Percentiles rank a stretch among this genome's conserved stretches.
phyloP scores from a whole-genome alignment of 1,284 basidiomycete genomes.

The Stygiomarasmius scandens region DNA sequence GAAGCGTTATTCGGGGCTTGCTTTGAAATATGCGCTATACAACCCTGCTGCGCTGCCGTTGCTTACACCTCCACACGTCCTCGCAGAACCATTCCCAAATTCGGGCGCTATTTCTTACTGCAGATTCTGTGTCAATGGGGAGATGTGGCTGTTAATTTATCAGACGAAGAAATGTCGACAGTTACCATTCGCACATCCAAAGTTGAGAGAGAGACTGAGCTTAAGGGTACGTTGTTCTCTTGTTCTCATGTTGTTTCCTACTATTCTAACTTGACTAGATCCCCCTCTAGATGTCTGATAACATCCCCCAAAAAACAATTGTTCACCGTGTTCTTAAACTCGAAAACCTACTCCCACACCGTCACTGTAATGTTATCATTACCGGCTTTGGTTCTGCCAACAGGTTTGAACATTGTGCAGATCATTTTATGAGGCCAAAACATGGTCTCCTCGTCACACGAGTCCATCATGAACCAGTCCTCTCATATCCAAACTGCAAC shows the following conservation, averaged over 20 bases:
- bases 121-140: slow-evolving; percentile 93
- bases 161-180: slow-evolving; percentile 90
- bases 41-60: slow-evolving; percentile 84
- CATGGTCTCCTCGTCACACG: no score
- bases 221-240: slow-evolving; percentile 84
- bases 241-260: slow-evolving; percentile 7
- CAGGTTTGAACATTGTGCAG: slow-evolving; percentile 87
- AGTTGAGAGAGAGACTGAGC: slow-evolving; percentile 95
- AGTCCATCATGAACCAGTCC: no score
- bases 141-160: slow-evolving; percentile 99
- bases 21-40: no score
- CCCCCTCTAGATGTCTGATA: slow-evolving; percentile 95
- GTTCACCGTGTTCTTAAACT: slow-evolving; percentile 99
- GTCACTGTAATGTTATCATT: slow-evolving; percentile 98
- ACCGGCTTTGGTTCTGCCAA: slow-evolving; percentile 99
- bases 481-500: no score
- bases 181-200: slow-evolving; percentile 87
- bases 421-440: slow-evolving; percentile 99
- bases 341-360: slow-evolving; percentile 96
- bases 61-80: slow-evolving; percentile 87
- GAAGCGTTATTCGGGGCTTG: no score
- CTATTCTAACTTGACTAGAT: slow-evolving; percentile 50
- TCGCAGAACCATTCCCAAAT: slow-evolving; percentile 84
- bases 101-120: slow-evolving; percentile 92
- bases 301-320: slow-evolving; percentile 98